Evolutionary conservation across 352 stramenopile genomes (phyloP).

Genomic region (Elongisporangium undulatum): DNA sequence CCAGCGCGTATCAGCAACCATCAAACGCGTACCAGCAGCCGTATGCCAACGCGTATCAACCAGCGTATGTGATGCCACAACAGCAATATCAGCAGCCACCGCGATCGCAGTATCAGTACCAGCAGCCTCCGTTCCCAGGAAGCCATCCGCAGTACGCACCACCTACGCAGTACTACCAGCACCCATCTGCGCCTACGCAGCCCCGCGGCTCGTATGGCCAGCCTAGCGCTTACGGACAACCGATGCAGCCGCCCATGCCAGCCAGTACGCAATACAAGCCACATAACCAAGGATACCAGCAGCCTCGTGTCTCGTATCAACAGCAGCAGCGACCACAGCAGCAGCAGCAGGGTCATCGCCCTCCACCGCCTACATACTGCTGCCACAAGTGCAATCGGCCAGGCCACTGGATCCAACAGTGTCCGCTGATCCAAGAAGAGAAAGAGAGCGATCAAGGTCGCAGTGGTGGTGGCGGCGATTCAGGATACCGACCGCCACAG

Average conservation of each 20-base stretch:
- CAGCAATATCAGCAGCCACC: slow-evolving; percentile 5
- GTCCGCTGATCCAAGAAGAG: slow-evolving; percentile 28
- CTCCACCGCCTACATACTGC: slow-evolving; percentile 56
- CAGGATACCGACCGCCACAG: slow-evolving; percentile 2
- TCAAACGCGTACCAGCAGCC: background rate
- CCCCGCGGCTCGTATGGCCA: background rate
- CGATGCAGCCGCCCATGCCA: background rate
- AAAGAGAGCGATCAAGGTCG: background rate
- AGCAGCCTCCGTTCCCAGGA: slow-evolving; percentile 5
- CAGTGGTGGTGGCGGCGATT: background rate
- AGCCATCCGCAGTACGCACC: slow-evolving; percentile 1
- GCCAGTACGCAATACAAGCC: slow-evolving; percentile 4
- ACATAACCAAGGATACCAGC: slow-evolving; percentile 1
- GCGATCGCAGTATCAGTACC: slow-evolving; percentile 5
- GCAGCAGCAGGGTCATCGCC: slow-evolving; percentile 17
- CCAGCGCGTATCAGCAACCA: background rate
- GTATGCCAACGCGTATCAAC: background rate
- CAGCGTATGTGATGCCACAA: background rate
- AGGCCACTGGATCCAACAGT: slow-evolving; percentile 81
- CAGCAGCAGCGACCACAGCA: slow-evolving; percentile 14
- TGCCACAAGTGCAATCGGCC: slow-evolving; percentile 75
- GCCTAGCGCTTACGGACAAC: background rate
- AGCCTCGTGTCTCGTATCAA: background rate
- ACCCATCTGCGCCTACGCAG: background rate
- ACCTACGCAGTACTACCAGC: background rate